Evolutionary conservation across 2,329 filamentous ascomycete genomes (phyloP).

Genomic region (Cercospora zeina): DNA sequence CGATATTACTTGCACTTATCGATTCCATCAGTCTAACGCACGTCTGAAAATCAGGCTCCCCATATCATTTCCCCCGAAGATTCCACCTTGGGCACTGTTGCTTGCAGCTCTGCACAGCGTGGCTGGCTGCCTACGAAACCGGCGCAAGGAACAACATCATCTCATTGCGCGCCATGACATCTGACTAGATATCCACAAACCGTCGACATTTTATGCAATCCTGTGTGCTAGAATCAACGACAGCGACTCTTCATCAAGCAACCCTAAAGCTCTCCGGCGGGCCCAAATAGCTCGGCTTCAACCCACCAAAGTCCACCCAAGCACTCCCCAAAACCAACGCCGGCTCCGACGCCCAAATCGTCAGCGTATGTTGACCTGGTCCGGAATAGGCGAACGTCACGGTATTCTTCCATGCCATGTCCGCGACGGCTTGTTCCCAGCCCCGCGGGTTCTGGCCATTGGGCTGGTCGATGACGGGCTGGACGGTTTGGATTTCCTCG

Average conservation of each 20-base stretch:
- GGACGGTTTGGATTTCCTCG: constrained; percentile 31
- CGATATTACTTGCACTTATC: too few species aligned
- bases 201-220: background rate
- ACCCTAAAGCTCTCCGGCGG: constrained; percentile 6
- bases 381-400: background rate
- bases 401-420: constrained; percentile 9
- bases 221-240: background rate
- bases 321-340: constrained; percentile 3
- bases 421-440: constrained; percentile 6
- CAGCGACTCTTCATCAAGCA: background rate
- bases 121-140: too few species aligned
- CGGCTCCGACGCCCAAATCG: background rate
- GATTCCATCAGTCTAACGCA: too few species aligned
- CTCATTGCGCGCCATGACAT: too few species aligned
- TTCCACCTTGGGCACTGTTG: too few species aligned
- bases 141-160: too few species aligned
- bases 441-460: background rate
- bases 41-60: too few species aligned
- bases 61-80: too few species aligned
- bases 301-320: constrained; percentile 11
- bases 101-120: too few species aligned
- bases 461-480: constrained; percentile 27
- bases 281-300: constrained; percentile 12
- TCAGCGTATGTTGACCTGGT: constrained; percentile 8
- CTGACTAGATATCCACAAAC: background rate